Evolutionary conservation across 768 basidiomycete genomes (phyloP).

Genomic region (Mycena leptocephala): DNA sequence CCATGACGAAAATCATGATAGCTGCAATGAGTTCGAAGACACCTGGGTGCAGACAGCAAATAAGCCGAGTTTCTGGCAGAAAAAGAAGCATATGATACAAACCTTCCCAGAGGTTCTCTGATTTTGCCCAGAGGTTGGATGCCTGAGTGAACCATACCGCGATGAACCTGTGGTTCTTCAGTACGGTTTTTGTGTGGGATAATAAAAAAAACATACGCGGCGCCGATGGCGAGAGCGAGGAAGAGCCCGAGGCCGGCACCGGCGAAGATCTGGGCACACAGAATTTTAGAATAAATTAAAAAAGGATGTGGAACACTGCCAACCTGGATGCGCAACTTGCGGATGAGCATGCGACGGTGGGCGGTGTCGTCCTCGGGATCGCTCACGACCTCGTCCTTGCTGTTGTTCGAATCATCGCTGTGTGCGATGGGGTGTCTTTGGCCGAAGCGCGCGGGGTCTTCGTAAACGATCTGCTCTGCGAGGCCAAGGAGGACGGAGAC

Average conservation of each 20-base stretch:
- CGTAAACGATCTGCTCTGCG: constrained; percentile 86
- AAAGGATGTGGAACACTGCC: not conserved
- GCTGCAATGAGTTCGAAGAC: constrained; percentile 81
- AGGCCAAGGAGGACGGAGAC: constrained; percentile 93
- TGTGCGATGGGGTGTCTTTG: constrained; percentile 23
- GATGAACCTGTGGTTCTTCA: constrained; percentile 68
- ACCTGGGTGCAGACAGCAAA: constrained; percentile 54
- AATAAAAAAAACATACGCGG: constrained; percentile 63
- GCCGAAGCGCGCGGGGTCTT: constrained; percentile 46
- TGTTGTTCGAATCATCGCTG: constrained; percentile 32
- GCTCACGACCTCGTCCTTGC: constrained; percentile 46
- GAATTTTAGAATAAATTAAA: not conserved
- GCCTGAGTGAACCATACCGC: constrained; percentile 97
- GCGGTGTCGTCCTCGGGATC: constrained; percentile 48
- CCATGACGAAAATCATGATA: constrained; percentile 94
- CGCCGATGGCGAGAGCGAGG: constrained; percentile 88
- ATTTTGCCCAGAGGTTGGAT: constrained; percentile 84
- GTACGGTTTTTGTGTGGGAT: not conserved
- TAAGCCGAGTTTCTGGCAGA: not conserved
- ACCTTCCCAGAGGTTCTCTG: constrained; percentile 97
- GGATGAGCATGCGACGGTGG: constrained; percentile 64
- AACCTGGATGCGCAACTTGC: constrained; percentile 82
- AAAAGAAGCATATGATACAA: constrained; percentile 41
- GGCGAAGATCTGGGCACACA: constrained; percentile 73
- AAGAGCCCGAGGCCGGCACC: constrained; percentile 84